phyloP scores from a whole-genome alignment of 2,329 filamentous ascomycete genomes.

The Hymenoscyphus repandus region DNA sequence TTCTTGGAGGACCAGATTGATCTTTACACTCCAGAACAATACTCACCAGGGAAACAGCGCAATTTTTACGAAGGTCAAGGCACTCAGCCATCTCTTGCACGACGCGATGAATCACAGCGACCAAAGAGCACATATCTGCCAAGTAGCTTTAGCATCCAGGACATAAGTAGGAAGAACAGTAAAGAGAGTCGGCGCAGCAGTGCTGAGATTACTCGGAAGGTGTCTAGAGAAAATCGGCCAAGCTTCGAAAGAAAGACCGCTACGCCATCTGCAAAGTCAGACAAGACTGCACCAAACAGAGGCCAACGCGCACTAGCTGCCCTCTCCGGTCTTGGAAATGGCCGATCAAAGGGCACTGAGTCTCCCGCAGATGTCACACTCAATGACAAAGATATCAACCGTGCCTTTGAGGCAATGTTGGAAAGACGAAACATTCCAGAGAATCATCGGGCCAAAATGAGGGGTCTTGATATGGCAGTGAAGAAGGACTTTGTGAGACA shows the following conservation, averaged over 20 bases:
- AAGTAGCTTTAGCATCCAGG: constrained; percentile 31
- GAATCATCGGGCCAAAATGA: constrained; percentile 92
- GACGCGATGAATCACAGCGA: constrained; percentile 19
- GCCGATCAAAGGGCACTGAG: constrained; percentile 41
- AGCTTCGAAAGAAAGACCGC: constrained; percentile 25
- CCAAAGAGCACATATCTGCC: constrained; percentile 31
- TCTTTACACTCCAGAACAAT: constrained; percentile 29
- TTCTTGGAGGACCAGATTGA: constrained; percentile 33
- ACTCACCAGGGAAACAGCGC: constrained; percentile 28
- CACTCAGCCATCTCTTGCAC: constrained; percentile 23
- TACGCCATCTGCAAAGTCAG: constrained; percentile 16
- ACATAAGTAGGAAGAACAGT: constrained; percentile 27
- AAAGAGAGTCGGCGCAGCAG: constrained; percentile 24
- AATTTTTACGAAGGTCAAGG: constrained; percentile 25
- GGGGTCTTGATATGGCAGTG: constrained; percentile 78
- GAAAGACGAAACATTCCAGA: constrained; percentile 91
- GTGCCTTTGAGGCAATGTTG: constrained; percentile 58
- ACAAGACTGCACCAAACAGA: constrained; percentile 38
- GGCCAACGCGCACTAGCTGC: constrained; percentile 56
- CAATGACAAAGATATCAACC: constrained; percentile 50
- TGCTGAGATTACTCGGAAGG: constrained; percentile 22
- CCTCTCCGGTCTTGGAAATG: constrained; percentile 54
- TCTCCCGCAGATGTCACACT: constrained; percentile 27
- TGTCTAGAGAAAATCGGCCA: constrained; percentile 21
- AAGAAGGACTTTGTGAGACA: constrained; percentile 95